A percentile compares a stretch with the other conserved stretches of the same genome.
Evolutionary conservation across 2,329 filamentous ascomycete genomes (phyloP).

Genomic region (Fusarium musae): DNA sequence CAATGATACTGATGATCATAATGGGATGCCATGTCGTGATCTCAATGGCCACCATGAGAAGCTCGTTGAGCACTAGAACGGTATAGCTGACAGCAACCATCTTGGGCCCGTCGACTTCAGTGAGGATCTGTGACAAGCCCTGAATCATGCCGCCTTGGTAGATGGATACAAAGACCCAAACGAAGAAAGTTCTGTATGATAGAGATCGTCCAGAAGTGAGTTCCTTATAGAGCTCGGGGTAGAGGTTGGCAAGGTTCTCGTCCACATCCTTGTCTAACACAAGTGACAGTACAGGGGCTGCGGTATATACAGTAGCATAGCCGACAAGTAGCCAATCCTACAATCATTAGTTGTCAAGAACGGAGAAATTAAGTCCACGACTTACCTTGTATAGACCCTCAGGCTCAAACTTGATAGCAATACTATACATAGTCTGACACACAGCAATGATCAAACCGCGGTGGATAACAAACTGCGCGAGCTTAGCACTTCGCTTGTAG

Average conservation of each 20-base stretch:
- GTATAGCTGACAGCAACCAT: constrained; percentile 96
- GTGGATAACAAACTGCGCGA: constrained; percentile 98
- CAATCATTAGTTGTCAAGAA: constrained; percentile 32
- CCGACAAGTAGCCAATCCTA: constrained; percentile 95
- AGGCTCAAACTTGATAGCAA: constrained; percentile 90
- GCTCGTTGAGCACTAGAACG: constrained; percentile 90
- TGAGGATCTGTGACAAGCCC: constrained; percentile 89
- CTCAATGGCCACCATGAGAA: constrained; percentile 96
- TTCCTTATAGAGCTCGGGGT: constrained; percentile 97
- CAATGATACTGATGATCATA: constrained; percentile 87
- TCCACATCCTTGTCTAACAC: constrained; percentile 96
- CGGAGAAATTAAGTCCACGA: background rate
- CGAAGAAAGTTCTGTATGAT: constrained; percentile 93
- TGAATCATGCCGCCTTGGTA: constrained; percentile 98
- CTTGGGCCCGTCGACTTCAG: constrained; percentile 75
- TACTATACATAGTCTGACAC: constrained; percentile 97
- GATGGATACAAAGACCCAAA: constrained; percentile 94
- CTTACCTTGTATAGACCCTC: constrained; percentile 86
- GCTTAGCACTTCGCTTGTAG: constrained; percentile 94
- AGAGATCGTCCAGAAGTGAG: constrained; percentile 88
- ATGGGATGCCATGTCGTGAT: constrained; percentile 97
- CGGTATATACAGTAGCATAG: constrained; percentile 96
- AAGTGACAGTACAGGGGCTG: constrained; percentile 89
- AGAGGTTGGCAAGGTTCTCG: constrained; percentile 90
- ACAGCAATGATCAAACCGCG: constrained; percentile 94